phyloP scores from a whole-genome alignment of 2,329 filamentous ascomycete species.

The Pseudogymnoascus sp. region DNA sequence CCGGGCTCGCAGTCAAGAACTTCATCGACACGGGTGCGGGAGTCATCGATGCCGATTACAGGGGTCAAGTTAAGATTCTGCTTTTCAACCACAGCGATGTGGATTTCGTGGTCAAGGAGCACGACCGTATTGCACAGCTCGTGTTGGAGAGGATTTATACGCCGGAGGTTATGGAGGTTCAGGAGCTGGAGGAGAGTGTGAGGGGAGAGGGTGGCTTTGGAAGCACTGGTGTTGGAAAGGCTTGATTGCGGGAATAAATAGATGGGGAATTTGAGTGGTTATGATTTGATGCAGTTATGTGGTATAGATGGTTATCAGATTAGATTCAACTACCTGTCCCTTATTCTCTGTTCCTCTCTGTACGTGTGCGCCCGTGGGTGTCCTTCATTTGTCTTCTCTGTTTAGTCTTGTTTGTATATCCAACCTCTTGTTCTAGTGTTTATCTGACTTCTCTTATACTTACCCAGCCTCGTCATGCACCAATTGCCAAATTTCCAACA shows the following conservation, averaged over 20 bases:
- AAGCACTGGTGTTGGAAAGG: slow-evolving; percentile 55
- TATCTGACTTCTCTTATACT: not conserved
- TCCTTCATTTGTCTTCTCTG: too few relatives aligned
- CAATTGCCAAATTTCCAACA: slow-evolving; percentile 2
- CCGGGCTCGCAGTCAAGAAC: slow-evolving; percentile 86
- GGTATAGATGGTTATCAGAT: slow-evolving; percentile 5
- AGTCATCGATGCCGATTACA: slow-evolving; percentile 96
- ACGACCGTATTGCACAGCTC: slow-evolving; percentile 88
- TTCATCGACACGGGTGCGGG: slow-evolving; percentile 95
- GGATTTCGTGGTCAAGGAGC: slow-evolving; percentile 74
- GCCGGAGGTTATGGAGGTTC: slow-evolving; percentile 82
- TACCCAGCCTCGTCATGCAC: not conserved
- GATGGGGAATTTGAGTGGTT: not conserved
- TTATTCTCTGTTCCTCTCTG: not conserved
- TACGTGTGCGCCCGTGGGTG: too few relatives aligned
- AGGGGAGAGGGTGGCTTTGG: slow-evolving; percentile 86
- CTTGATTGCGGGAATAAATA: slow-evolving; percentile 13
- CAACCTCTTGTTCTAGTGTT: not conserved
- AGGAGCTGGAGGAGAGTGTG: slow-evolving; percentile 82
- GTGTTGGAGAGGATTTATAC: slow-evolving; percentile 92
- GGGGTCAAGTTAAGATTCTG: slow-evolving; percentile 86
- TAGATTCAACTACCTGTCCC: not conserved
- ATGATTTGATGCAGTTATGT: slow-evolving; percentile 2
- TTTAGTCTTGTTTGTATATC: not conserved
- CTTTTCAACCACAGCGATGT: slow-evolving; percentile 84